These are phyloP conservation scores for Axilococcus clingmanii DNA, from an alignment of 139 green algal species.

Conservation along the genomic window DNA sequence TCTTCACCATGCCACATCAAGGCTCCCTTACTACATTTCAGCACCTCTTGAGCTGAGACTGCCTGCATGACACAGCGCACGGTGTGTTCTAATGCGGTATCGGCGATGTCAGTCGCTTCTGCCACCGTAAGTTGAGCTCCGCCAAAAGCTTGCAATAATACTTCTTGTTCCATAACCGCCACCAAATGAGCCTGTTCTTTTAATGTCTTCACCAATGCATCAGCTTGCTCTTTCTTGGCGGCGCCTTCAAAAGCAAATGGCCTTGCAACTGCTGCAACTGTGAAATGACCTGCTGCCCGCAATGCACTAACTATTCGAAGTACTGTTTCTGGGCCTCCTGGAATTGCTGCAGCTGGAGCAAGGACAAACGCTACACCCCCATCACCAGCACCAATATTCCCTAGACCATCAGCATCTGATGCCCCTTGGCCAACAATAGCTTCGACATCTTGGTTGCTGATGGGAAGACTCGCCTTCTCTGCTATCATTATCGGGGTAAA, in stretches of 20 bases:
- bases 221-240: conserved; percentile 45
- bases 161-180: conserved; percentile 38
- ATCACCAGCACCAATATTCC: conserved; percentile 25
- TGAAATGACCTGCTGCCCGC: conserved; percentile 58
- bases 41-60: conserved; percentile 51
- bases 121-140: conserved; percentile 55
- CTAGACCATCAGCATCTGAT: conserved; percentile 31
- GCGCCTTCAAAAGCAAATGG: conserved; percentile 71
- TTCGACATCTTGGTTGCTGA: conserved; percentile 14
- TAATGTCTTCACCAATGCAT: conserved; percentile 45
- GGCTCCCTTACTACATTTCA: conserved; percentile 40
- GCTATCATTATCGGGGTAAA: not conserved
- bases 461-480: not conserved
- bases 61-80: conserved; percentile 58
- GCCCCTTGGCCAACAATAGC: conserved; percentile 26
- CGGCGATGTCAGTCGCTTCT: conserved; percentile 60
- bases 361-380: conserved; percentile 52
- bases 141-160: conserved; percentile 23
- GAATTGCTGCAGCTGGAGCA: conserved; percentile 34
- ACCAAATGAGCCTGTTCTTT: conserved; percentile 52
- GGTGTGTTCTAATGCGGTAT: conserved; percentile 70
- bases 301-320: conserved; percentile 52
- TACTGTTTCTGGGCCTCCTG: conserved; percentile 38
- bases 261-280: conserved; percentile 48
- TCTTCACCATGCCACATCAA: conserved; percentile 70